Evolutionary conservation across 495 filamentous ascomycete genomes (phyloP).

Genomic region (Penicillium soppii): DNA sequence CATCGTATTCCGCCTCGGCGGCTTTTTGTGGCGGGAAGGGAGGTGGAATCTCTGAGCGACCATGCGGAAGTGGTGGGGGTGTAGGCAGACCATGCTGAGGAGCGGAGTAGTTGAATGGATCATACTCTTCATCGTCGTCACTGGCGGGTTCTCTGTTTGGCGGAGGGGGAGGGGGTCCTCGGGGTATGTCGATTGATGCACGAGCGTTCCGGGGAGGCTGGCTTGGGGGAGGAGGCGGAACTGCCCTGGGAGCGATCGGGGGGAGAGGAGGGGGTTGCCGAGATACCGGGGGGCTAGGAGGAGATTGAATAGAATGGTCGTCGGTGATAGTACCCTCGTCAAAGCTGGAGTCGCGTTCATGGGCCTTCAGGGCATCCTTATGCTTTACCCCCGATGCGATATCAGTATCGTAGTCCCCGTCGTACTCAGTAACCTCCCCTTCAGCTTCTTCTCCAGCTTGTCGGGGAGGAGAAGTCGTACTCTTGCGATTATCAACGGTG

Average conservation of each 20-base stretch:
- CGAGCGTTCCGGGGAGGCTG: conserved; percentile 48
- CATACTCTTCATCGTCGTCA: conserved; percentile 66
- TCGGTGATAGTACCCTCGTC: conserved; percentile 57
- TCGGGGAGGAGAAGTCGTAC: conserved; percentile 36
- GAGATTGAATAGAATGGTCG: conserved; percentile 49
- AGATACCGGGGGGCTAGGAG: conserved; percentile 45
- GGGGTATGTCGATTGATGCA: conserved; percentile 67
- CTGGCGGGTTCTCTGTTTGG: conserved; percentile 42
- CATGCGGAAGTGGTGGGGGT: conserved; percentile 15
- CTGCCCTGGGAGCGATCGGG: conserved; percentile 48
- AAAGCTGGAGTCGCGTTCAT: conserved; percentile 73
- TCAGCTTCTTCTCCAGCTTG: conserved; percentile 61
- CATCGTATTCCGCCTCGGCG: conserved; percentile 44
- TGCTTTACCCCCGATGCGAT: conserved; percentile 86
- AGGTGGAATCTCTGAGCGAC: conserved; percentile 31
- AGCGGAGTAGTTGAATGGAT: conserved; percentile 67
- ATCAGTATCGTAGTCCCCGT: conserved; percentile 97
- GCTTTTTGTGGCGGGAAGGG: conserved; percentile 30
- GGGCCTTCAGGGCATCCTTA: conserved; percentile 86
- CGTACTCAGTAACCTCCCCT: conserved; percentile 89
- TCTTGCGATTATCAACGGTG: conserved; percentile 54
- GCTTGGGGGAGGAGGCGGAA: conserved; percentile 54
- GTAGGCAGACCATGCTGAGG: conserved; percentile 41
- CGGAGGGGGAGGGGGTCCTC: conserved; percentile 61
- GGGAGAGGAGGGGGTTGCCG: conserved; percentile 62